Percentiles rank a stretch among this genome's conserved stretches.
These are phyloP conservation scores for Aspergillus wentii DNA, from an alignment of 495 filamentous ascomycete genomes.

Conservation along the genomic window DNA sequence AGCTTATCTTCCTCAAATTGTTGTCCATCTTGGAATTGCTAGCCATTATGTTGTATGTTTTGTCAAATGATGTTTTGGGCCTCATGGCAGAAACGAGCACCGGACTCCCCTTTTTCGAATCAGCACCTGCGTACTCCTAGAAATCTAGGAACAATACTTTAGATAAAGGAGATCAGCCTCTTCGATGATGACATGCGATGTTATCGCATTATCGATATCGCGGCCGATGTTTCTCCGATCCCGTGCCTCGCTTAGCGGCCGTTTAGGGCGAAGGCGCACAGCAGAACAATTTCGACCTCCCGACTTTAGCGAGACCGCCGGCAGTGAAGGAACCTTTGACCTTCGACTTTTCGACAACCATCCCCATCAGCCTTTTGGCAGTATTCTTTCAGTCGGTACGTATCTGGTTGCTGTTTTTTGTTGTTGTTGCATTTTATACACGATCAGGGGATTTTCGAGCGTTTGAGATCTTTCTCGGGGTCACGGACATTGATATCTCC, in stretches of 20 bases:
- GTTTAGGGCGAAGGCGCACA: conserved; percentile 27
- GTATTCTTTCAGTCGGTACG: conserved; percentile 45
- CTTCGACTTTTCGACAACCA: conserved; percentile 46
- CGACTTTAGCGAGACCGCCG: conserved; percentile 25
- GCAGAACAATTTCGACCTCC: conserved; percentile 23
- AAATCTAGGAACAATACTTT: too few species aligned
- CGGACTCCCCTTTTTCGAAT: too few species aligned
- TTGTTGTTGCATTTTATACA: conserved; percentile 1
- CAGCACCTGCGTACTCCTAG: too few species aligned
- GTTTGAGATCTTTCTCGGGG: too few species aligned
- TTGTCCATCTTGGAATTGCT: conserved; percentile 16
- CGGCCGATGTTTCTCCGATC: conserved; percentile 16
- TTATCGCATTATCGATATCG: conserved; percentile 20
- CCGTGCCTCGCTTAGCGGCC: conserved; percentile 40
- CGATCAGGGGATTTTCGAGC: neutral
- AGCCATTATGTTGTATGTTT: conserved; percentile 8
- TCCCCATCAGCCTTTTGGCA: conserved; percentile 38
- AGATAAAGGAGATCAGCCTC: too few species aligned
- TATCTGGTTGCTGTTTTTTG: conserved; percentile 15
- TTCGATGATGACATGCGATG: neutral
- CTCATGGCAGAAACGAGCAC: too few species aligned
- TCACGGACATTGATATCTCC: too few species aligned
- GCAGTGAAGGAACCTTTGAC: conserved; percentile 34
- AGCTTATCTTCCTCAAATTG: conserved; percentile 24
- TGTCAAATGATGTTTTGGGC: conserved; percentile 1